Conservation (phyloP, 176 grass and related monocot species). For the Rhipidocladum racemiflorum region DNA sequence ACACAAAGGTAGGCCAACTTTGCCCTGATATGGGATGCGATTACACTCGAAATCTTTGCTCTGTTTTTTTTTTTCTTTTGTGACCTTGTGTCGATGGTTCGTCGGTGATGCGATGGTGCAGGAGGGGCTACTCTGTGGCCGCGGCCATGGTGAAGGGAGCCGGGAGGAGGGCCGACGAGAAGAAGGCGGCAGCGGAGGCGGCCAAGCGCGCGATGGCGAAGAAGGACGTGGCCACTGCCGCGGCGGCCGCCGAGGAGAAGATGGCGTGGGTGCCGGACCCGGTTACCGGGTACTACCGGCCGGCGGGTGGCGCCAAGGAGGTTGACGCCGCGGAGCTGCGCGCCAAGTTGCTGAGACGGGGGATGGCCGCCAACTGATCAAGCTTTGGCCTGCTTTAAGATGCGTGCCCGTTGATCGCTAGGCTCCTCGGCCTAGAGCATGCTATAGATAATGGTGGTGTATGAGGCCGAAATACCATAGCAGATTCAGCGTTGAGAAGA, state of each 20-base stretch:
- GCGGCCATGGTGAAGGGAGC: slow-evolving; percentile 31
- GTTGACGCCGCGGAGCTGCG: slow-evolving; percentile 47
- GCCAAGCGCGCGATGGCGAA: slow-evolving; percentile 3
- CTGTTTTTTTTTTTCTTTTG: not conserved
- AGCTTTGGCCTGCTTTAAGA: not conserved
- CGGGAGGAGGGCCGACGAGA: slow-evolving; percentile 15
- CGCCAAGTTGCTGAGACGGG: slow-evolving; percentile 17
- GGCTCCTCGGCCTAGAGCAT: not conserved
- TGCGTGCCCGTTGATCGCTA: not conserved
- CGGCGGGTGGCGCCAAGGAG: slow-evolving; percentile 25
- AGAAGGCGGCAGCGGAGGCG: not conserved
- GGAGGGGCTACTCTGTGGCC: slow-evolving; percentile 41
- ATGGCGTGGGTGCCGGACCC: slow-evolving; percentile 52
- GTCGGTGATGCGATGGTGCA: not conserved
- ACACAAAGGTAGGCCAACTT: slow-evolving; percentile 9
- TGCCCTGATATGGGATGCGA: not conserved
- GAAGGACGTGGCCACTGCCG: not conserved
- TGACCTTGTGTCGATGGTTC: not conserved
- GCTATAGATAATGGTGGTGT: not conserved
- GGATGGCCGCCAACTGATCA: not conserved
- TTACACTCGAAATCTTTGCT: not conserved
- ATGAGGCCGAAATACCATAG: not conserved
- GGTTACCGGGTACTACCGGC: slow-evolving; percentile 57
- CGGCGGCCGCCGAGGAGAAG: not conserved
- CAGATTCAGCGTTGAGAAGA: too few relatives aligned